Evolutionary conservation across 1,284 basidiomycete genomes (phyloP), one percentile per base, ranked within the genome.

Genomic region (Ganoderma lucidum): DNA sequence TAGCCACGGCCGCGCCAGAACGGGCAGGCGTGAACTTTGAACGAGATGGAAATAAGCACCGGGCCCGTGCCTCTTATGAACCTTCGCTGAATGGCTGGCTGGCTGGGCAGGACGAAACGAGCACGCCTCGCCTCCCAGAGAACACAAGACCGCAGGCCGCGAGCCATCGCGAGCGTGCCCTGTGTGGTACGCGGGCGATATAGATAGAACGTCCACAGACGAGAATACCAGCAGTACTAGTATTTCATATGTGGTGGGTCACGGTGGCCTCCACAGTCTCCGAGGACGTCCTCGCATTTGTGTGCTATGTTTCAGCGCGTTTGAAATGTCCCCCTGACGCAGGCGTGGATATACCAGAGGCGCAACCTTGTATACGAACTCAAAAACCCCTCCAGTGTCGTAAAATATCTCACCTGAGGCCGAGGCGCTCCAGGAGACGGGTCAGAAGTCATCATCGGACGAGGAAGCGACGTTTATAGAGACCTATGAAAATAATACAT

Each of bases 201-300:
- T 23, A 23, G 23, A 53, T 53, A 53, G 48, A 53, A 53, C 19
- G 12, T 5, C 48, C 23, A 53, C 23, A n/a, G 48, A 53, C 48
- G 48, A 53, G 48, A 28, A 53, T 28, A 51, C n/a, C 10, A 28
- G 6, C 12, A 19, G 15, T n/a, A 19, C 45, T 2, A 23, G 23
- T 53, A 53, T 28, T 53, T 53, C 23, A 53, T 28, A 28, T 53
- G 48, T 53, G 23, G 23, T 12, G 48, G 28, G 23, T 23, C 23
- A 23, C 23, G 23, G 23, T 12, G 23, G 12, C 10, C 30, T 23
- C 53, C 28, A 56, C 5, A 32, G 14, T 39, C 61, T 14, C 55
- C 63, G 65, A 53, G 48, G 65, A 58, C 30, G 53, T 67, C 63
- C 61, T 44, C 63, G 69, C 66, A n/a, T 61, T 61, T 14, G 55